Base-by-base conservation (phyloP, 2,329 filamentous ascomycete species). In the Colletotrichum liriopes region DNA sequence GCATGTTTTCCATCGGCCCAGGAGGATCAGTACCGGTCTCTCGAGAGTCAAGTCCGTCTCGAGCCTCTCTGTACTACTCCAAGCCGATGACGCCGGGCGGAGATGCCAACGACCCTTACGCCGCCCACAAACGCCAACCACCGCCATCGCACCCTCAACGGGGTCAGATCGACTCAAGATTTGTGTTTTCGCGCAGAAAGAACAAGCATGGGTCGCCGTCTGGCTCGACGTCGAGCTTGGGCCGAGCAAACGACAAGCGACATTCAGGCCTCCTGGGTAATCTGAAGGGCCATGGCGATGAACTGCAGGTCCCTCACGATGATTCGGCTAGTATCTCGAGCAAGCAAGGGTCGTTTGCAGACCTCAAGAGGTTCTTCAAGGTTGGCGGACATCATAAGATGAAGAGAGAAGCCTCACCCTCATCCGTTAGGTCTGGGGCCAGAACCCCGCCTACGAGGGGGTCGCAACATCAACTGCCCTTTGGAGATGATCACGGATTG, bases 361-460 rank as follows among this genome's bases (percentile, higher is more conserved):
- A 98, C 77, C 83, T 99, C 73, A 98, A 98, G 84, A 90, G 96
- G n/a, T 99, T 99, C 81, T 97, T 99, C 86, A 96, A 92, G 82
- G 91, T 94, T 73, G 90, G 92, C 64, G 89, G 90, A 2, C 88
- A 91, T 75, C 84, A 89, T 76, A 94, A 94, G 79, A 88, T 91
- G 71, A 94, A 93, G 75, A 90, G 93, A 39, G 87, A 92, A 5
- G 84, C 87, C 12, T 92, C 92, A 1, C 92, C 92, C 8, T 88
- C 89, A 47, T 85, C 89, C 9, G 87, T 89, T 18, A 79, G 85
- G 71, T 84, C 87, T 1, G 85, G 86, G 6, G 82, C 81, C 6
- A 89, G 85, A 77, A 88, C 85, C 1, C 84, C 85, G 6, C 81
- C 86, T 7, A 79, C 81, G 32, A 83, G 84, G 12, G 87, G 84